Conservation (phyloP, 352 stramenopile genomes). For the Globisporangium okanoganense region DNA sequence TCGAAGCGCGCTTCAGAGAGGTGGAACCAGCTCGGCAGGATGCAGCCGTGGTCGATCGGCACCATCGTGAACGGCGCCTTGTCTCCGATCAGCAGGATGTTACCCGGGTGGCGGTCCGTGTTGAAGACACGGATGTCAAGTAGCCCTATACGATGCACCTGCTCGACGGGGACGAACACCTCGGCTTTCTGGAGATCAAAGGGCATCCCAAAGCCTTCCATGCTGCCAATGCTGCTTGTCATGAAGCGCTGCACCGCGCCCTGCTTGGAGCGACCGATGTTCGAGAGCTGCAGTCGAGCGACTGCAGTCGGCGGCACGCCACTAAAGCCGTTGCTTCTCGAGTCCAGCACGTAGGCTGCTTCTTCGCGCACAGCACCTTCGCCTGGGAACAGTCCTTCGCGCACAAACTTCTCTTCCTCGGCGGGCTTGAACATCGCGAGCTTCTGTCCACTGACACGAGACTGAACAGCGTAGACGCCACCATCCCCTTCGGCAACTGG, state of each 20-base stretch:
- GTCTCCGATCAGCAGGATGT: slow-evolving; percentile 75
- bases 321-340: slow-evolving; percentile 60
- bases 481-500: slow-evolving; percentile 58
- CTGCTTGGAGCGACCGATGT: slow-evolving; percentile 43
- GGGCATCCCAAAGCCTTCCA: slow-evolving; percentile 82
- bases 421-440: slow-evolving; percentile 81
- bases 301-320: slow-evolving; percentile 74
- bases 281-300: slow-evolving; percentile 50
- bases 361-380: slow-evolving; percentile 77
- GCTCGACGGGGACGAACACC: slow-evolving; percentile 63
- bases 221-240: slow-evolving; percentile 64
- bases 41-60: slow-evolving; percentile 74
- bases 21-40: slow-evolving; percentile 77
- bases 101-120: slow-evolving; percentile 80
- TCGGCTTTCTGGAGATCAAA: slow-evolving; percentile 52
- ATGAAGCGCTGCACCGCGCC: slow-evolving; percentile 83
- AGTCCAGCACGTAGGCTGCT: slow-evolving; percentile 72
- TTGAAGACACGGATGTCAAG: slow-evolving; percentile 86
- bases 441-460: slow-evolving; percentile 59
- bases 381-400: slow-evolving; percentile 57
- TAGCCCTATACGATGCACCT: slow-evolving; percentile 82
- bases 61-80: slow-evolving; percentile 77
- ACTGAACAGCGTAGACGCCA: slow-evolving; percentile 71
- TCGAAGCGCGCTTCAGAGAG: slow-evolving; percentile 78
- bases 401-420: slow-evolving; percentile 77